A percentile compares a stretch with the other conserved stretches of the same genome.
Conservation (phyloP, 352 stramenopile genomes). For the Aphanomyces stellatus region DNA sequence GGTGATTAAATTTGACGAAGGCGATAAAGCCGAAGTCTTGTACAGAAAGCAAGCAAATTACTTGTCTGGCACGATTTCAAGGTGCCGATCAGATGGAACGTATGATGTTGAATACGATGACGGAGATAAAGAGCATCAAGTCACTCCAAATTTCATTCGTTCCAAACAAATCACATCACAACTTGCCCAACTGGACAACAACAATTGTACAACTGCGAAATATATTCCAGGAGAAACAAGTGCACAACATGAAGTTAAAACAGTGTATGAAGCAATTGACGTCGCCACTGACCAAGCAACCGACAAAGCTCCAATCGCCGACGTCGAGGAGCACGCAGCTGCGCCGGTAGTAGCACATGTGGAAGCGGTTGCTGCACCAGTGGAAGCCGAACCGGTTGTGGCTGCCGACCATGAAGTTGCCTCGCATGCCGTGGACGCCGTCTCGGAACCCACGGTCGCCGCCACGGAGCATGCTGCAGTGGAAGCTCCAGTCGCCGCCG, state of each 20-base stretch:
- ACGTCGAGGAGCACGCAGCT: background rate
- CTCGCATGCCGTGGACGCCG: no score
- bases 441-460: background rate
- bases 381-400: background rate
- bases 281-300: background rate
- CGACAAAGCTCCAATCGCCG: background rate
- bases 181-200: no score
- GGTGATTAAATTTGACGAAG: slow-evolving; percentile 26
- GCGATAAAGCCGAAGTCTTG: slow-evolving; percentile 34
- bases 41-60: slow-evolving; percentile 36
- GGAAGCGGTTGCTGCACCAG: background rate
- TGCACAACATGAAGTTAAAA: background rate
- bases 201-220: no score
- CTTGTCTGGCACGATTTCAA: slow-evolving; percentile 46
- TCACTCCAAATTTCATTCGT: background rate
- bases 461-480: background rate
- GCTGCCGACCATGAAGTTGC: no score
- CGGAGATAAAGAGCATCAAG: slow-evolving; percentile 32
- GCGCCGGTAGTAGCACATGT: background rate
- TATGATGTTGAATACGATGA: slow-evolving; percentile 65
- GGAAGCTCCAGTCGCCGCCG: background rate
- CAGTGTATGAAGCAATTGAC: background rate
- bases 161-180: background rate
- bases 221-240: no score
- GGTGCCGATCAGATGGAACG: slow-evolving; percentile 46